Base-by-base conservation (phyloP, 2,329 filamentous ascomycete genomes). In the Monilinia vaccinii-corymbosi region DNA sequence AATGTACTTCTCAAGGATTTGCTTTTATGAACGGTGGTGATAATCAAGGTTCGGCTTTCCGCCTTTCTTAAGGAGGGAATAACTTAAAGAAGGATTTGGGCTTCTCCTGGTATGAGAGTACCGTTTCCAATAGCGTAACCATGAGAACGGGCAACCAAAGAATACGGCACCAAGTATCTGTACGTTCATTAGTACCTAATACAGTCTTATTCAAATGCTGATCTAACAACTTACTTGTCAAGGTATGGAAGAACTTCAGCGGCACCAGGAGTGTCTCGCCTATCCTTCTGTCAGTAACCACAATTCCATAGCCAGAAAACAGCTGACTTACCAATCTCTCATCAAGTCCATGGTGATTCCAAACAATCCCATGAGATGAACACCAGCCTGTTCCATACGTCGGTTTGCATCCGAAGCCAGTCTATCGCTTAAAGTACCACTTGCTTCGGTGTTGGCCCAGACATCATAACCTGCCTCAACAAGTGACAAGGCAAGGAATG, bases 401-500 rank as follows among this genome's bases (percentile, higher is more conserved):
- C 81, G 77, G 71, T 89, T 89, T 44, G 84, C 80, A 53, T 84
- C 78, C 61, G 85, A 82, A 8, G 84, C 79, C 61, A 87, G 78
- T 48, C 86, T 78, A 44, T 75, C 69, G 2, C 79, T 82, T 23
- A 84, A 84, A 1, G 87, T 90, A 1, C 86, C 87, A 0, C 80
- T 85, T 2, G 84, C 87, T 67, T 91, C 87, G 56, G 85, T 79
- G 73, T 89, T 88, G 66, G 85, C 86, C 75, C 81, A 90, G 61
- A 91, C 87, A 42, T 81, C 81, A 76, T 89, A 91, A 31, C 87
- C 88, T 47, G 82, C 86, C 16, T 84, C 80, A 40, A 85, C 78
- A 5, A 91, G 81, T 0, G 85, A 87, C n/a, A 91, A 78, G 0
- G 88, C 85, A 7, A 88, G 78, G 76, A 91, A 91, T 0, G 87